Percentiles rank a stretch among this genome's conserved stretches.
These are phyloP conservation scores for Decorospora gaudefroyi DNA, from an alignment of 2,329 filamentous ascomycete genomes.

Conservation along the genomic window DNA sequence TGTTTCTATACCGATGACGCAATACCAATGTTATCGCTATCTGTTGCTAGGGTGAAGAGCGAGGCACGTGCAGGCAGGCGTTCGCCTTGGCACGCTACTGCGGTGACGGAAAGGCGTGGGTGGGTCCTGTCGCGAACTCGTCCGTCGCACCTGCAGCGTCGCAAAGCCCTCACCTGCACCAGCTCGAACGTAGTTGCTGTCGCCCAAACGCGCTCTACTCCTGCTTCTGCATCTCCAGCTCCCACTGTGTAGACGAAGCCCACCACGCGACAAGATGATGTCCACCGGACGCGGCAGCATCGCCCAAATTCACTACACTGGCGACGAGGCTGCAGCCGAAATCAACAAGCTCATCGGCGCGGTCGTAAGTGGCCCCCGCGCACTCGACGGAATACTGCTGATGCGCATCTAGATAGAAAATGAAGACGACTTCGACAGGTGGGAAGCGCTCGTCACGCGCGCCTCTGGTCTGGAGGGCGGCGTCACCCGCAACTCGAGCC, in stretches of 20 bases:
- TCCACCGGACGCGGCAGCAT: conserved; percentile 39
- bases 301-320: conserved; percentile 38
- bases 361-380: conserved; percentile 63
- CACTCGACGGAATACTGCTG: conserved; percentile 10
- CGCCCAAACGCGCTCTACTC: no score
- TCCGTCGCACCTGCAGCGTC: conserved; percentile 17
- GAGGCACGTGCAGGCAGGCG: conserved; percentile 9
- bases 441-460: conserved; percentile 87
- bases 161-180: conserved; percentile 19
- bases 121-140: conserved; percentile 15
- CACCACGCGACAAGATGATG: conserved; percentile 31
- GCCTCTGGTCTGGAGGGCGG: conserved; percentile 88
- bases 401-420: conserved; percentile 61
- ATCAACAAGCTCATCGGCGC: conserved; percentile 77
- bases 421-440: conserved; percentile 88
- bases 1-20: no score
- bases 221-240: no score
- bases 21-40: not conserved
- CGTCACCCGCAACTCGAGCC: conserved; percentile 94
- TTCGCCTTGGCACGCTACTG: conserved; percentile 10
- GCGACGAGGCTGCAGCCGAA: conserved; percentile 55
- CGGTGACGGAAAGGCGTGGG: conserved; percentile 22
- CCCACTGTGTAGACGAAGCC: no score
- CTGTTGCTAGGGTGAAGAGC: not conserved
- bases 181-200: no score